Percentiles rank a stretch among this genome's conserved stretches.
phyloP scores from a whole-genome alignment of 2,329 filamentous ascomycete species.

The Chrysoporthe puriensis region DNA sequence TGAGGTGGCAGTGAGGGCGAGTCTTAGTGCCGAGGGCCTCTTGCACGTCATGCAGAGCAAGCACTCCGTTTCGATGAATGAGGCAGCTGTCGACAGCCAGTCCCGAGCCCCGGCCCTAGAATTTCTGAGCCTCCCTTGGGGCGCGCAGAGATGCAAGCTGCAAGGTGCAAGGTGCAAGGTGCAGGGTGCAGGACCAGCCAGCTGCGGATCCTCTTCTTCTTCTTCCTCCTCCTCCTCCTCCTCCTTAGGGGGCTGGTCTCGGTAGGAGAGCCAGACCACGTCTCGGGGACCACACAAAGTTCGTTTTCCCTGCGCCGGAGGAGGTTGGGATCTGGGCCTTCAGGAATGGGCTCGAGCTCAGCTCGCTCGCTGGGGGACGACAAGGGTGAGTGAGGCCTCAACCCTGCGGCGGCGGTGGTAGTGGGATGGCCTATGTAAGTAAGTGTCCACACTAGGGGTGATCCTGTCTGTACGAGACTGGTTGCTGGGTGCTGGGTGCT shows the following conservation, averaged over 20 bases:
- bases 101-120: not conserved
- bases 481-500: too few species aligned
- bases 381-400: not conserved
- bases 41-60: not conserved
- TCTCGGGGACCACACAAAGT: not conserved
- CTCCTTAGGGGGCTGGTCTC: not conserved
- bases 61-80: slow-evolving; percentile 4
- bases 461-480: not conserved
- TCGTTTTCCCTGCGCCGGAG: not conserved
- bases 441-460: not conserved
- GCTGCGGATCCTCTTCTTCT: not conserved
- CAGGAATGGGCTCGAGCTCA: not conserved
- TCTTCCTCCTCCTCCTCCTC: too few species aligned
- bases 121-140: slow-evolving; percentile 2
- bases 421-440: not conserved
- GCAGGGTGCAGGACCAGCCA: not conserved
- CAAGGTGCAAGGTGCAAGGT: not conserved
- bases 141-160: not conserved
- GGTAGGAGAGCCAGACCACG: not conserved
- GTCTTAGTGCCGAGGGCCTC: not conserved
- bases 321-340: not conserved
- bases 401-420: not conserved
- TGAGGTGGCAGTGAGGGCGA: slow-evolving; percentile 6
- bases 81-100: slow-evolving; percentile 2
- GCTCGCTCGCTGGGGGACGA: too few species aligned